phyloP scores from a whole-genome alignment of 371 early-diverging fungal genomes.

The Chytridium lagenaria region DNA sequence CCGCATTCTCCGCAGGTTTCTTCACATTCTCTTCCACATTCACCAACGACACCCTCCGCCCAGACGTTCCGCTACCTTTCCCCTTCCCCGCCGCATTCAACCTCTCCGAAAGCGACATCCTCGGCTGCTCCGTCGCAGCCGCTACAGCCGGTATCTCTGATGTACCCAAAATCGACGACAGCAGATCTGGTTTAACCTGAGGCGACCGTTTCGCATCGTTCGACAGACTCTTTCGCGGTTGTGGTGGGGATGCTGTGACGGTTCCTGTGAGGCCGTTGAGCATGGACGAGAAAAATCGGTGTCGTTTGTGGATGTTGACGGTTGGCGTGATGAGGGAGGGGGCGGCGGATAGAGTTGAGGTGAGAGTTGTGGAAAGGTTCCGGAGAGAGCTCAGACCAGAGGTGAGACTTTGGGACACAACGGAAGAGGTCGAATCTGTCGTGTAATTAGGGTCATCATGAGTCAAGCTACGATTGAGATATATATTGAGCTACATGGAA shows the following conservation, averaged over 20 bases:
- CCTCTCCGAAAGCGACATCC: constrained; percentile 14
- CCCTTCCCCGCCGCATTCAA: background rate
- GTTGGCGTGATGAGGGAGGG: background rate
- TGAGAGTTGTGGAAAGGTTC: constrained; percentile 25
- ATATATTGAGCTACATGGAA: background rate
- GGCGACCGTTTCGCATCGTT: background rate
- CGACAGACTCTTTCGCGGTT: background rate
- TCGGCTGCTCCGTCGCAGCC: background rate
- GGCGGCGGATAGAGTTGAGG: constrained; percentile 19
- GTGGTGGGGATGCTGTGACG: constrained; percentile 5
- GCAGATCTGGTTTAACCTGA: background rate
- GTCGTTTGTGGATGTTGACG: background rate
- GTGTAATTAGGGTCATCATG: background rate
- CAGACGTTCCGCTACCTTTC: no score
- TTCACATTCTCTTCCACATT: background rate
- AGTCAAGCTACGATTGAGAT: no score
- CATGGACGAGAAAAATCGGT: constrained; percentile 31
- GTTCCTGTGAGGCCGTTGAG: constrained; percentile 5
- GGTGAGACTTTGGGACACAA: constrained; percentile 10
- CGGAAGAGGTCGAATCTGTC: background rate
- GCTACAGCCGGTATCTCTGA: background rate
- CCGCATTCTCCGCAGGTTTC: background rate
- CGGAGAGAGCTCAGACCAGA: constrained; percentile 22
- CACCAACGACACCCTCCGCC: background rate
- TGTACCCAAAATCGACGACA: constrained; percentile 5